phyloP scores from a whole-genome alignment of 2,329 filamentous ascomycete species.

The Aspergillus neoniger region DNA sequence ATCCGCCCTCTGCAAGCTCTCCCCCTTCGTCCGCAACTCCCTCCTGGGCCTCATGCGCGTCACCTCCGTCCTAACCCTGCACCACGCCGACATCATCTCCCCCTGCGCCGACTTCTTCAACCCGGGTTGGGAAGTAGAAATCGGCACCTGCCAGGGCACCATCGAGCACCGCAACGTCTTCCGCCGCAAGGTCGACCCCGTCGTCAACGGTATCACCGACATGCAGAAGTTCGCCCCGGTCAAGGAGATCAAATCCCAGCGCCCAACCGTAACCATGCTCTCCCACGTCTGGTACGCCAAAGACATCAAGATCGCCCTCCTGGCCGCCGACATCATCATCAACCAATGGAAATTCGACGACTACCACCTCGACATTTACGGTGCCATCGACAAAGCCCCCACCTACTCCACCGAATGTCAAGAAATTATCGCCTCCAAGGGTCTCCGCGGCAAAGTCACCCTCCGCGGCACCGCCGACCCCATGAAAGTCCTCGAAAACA shows the following conservation, averaged over 20 bases:
- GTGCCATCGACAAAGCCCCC: slow-evolving; percentile 63
- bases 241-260: slow-evolving; percentile 59
- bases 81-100: slow-evolving; percentile 62
- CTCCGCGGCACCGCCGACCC: slow-evolving; percentile 61
- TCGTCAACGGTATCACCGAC: slow-evolving; percentile 66
- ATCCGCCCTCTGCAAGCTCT: slow-evolving; percentile 52
- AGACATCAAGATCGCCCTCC: slow-evolving; percentile 65
- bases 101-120: slow-evolving; percentile 64
- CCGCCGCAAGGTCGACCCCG: slow-evolving; percentile 62
- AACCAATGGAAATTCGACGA: slow-evolving; percentile 68
- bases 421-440: slow-evolving; percentile 59
- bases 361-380: slow-evolving; percentile 64
- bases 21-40: slow-evolving; percentile 53
- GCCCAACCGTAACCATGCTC: slow-evolving; percentile 66
- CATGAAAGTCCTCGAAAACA: slow-evolving; percentile 56
- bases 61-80: slow-evolving; percentile 49
- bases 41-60: slow-evolving; percentile 52
- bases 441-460: slow-evolving; percentile 52
- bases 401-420: slow-evolving; percentile 62
- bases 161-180: slow-evolving; percentile 61
- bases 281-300: slow-evolving; percentile 59
- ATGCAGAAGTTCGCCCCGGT: slow-evolving; percentile 65
- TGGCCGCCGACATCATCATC: slow-evolving; percentile 66
- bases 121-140: slow-evolving; percentile 64
- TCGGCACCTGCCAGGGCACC: slow-evolving; percentile 59